These are phyloP conservation scores for Arthroderma sp. DNA, from an alignment of 2,329 filamentous ascomycete genomes.

Conservation along the genomic window DNA sequence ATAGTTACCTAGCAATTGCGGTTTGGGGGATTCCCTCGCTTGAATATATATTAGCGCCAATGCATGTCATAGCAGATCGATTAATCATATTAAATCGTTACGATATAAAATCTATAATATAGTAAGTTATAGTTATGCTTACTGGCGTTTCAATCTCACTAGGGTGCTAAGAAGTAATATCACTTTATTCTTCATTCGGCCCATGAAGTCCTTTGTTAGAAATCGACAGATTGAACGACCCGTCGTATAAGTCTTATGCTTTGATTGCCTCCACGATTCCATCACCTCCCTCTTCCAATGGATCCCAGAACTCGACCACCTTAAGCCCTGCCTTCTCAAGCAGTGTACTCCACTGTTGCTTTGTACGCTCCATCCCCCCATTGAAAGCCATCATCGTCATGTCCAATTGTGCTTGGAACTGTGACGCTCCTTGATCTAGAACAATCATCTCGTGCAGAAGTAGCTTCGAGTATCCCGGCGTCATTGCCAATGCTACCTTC, in stretches of 20 bases:
- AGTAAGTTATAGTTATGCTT: no score
- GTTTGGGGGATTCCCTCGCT: no score
- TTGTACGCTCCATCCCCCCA: conserved; percentile 26
- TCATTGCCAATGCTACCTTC: conserved; percentile 17
- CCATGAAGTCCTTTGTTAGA: no score
- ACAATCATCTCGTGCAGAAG: conserved; percentile 33
- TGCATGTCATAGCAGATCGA: no score
- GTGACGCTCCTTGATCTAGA: conserved; percentile 23
- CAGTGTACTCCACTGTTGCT: conserved; percentile 25
- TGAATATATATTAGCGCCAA: no score
- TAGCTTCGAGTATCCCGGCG: conserved; percentile 28
- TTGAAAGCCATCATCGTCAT: conserved; percentile 30
- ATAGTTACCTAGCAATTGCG: no score
- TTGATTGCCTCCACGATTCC: conserved; percentile 9
- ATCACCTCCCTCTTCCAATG: conserved; percentile 8
- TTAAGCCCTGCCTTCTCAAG: conserved; percentile 23
- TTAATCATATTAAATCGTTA: no score
- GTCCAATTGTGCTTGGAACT: conserved; percentile 23
- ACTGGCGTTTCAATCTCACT: no score
- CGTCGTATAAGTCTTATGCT: neutral
- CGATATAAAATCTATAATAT: no score
- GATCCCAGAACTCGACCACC: conserved; percentile 23
- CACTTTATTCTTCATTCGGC: no score
- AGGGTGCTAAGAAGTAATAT: no score
- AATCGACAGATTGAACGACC: no score